A percentile compares a stretch with the other conserved stretches of the same genome.
phyloP scores from a whole-genome alignment of 2,329 filamentous ascomycete species.

The Aspergillus udagawae region DNA sequence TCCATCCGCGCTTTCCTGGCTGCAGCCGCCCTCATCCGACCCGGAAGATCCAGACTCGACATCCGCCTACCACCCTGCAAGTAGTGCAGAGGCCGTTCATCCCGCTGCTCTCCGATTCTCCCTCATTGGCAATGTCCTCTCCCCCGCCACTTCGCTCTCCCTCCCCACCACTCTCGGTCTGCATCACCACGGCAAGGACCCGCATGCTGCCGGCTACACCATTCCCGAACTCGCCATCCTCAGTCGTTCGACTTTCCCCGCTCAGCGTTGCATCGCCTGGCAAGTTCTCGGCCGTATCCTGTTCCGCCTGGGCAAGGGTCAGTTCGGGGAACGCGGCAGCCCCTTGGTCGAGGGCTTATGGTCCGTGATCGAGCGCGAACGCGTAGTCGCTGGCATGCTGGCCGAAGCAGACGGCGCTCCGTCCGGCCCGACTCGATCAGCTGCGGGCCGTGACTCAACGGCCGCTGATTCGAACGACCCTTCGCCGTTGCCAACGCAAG shows the following conservation, averaged over 20 bases:
- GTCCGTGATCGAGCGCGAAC: slow-evolving; percentile 70
- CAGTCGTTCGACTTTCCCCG: slow-evolving; percentile 74
- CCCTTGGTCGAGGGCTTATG: slow-evolving; percentile 76
- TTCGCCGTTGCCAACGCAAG: background rate
- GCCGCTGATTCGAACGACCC: slow-evolving; percentile 4
- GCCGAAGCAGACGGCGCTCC: slow-evolving; percentile 65
- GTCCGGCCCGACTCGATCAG: background rate
- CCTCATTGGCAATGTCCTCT: slow-evolving; percentile 74
- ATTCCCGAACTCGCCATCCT: slow-evolving; percentile 79
- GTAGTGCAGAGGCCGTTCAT: slow-evolving; percentile 60
- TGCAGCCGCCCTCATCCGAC: slow-evolving; percentile 67
- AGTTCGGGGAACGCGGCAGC: slow-evolving; percentile 59
- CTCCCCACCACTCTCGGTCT: slow-evolving; percentile 76
- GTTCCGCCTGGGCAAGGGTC: slow-evolving; percentile 74
- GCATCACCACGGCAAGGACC: slow-evolving; percentile 89
- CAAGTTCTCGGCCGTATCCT: slow-evolving; percentile 84
- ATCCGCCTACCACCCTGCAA: slow-evolving; percentile 77
- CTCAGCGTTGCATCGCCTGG: slow-evolving; percentile 86
- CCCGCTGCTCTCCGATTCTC: slow-evolving; percentile 80
- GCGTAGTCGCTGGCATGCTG: slow-evolving; percentile 70
- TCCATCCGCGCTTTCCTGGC: slow-evolving; percentile 84
- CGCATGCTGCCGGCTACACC: slow-evolving; percentile 92
- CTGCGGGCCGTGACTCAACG: slow-evolving; percentile 37
- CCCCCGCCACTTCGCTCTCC: slow-evolving; percentile 68
- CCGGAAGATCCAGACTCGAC: slow-evolving; percentile 60